A percentile compares a stretch with the other conserved stretches of the same genome.
Evolutionary conservation across 108 stramenopile species (phyloP).

Genomic region (Nitzschia sp.): DNA sequence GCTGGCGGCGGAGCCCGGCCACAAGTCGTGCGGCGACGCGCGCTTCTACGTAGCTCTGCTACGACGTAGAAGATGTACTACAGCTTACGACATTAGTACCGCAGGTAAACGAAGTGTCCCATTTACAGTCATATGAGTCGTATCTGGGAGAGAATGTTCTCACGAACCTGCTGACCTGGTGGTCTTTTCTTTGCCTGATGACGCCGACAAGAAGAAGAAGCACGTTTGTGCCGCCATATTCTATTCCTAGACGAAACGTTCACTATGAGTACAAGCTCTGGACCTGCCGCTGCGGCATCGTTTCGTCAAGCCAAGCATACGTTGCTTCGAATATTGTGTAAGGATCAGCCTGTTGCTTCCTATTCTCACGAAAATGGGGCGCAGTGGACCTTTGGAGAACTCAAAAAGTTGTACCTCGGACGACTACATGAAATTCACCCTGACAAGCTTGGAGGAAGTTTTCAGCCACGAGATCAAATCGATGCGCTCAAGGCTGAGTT

Average conservation of each 20-base stretch:
- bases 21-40: too few species aligned
- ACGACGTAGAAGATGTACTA: neutral
- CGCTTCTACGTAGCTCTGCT: too few species aligned
- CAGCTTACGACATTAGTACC: neutral
- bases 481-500: conserved; percentile 42
- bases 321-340: conserved; percentile 46
- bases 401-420: conserved; percentile 59
- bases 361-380: conserved; percentile 35
- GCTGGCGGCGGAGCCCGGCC: neutral
- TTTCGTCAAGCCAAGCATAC: conserved; percentile 38
- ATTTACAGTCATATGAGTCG: too few species aligned
- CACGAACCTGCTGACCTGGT: too few species aligned
- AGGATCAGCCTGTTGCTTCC: conserved; percentile 8
- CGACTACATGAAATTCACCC: conserved; percentile 71
- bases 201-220: too few species aligned
- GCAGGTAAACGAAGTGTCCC: neutral
- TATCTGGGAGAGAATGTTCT: too few species aligned
- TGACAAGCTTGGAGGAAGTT: conserved; percentile 42
- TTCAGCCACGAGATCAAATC: neutral
- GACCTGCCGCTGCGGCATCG: conserved; percentile 27
- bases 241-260: too few species aligned
- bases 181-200: too few species aligned
- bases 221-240: too few species aligned
- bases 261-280: conserved; percentile 15
- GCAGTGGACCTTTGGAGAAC: conserved; percentile 47